Base-by-base conservation (phyloP, 2,329 filamentous ascomycete species). In the Penicillium sp. region DNA sequence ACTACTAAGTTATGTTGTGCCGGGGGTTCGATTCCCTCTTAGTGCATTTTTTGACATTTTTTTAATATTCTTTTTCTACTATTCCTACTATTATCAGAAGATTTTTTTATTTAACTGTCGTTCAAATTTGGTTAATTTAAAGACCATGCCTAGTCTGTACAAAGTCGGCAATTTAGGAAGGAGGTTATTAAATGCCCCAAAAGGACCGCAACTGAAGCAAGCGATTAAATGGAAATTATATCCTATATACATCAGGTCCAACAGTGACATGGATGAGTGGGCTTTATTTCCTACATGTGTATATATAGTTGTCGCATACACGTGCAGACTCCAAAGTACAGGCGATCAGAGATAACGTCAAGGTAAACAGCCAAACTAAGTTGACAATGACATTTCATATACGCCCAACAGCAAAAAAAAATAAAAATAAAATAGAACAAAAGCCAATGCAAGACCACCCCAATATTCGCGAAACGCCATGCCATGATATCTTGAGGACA, bases 381-480 rank as follows among this genome's bases (percentile, higher is more conserved):
- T 11, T 50, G 38, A 44, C 43, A 48, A 29, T 55, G 29, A 25
- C 13, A 55, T 50, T 43, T 21, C 50, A 16, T 25, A 38, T 9
- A 19, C 34, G 4, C 31, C 38, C 54, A 41, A 21, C 7, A 50
- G 41, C 33, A 36, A 34, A 33, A 34, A 34, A 40, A 34, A 46
- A 39, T 2, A 29, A 11, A 29, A 31, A 11, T 8, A 49, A 31
- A 50, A 19, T 53, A 34, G 50, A 39, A 45, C 23, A 51, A 50
- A 53, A 47, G 36, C 27, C 38, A 52, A 58, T 34, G 50, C 47
- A 50, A 63, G 57, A 58, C 41, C 27, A 45, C 51, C 51, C 59
- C 55, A 47, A 53, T 59, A 27, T 50, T 55, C 41, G 45, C 60
- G 47, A 60, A 65, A 66, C 64, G 64, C 64, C 64, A 19, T 60